Percentiles rank a stretch among this genome's conserved stretches.
These are phyloP conservation scores for Dioscorea cayenensis DNA, from an alignment of 116 monocot species.

Conservation along the genomic window DNA sequence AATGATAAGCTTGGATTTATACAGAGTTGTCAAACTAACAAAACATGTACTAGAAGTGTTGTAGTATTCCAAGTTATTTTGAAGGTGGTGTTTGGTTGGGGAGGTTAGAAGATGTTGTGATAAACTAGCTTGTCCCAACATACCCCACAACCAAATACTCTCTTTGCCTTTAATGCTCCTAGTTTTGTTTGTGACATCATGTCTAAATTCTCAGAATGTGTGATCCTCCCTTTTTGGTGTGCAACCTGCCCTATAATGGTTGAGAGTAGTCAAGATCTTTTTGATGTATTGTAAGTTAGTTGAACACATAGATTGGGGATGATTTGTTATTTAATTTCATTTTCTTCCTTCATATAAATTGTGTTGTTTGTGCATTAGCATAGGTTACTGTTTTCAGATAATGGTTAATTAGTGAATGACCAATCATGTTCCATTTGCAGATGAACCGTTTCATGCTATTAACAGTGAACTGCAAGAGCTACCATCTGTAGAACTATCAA, in stretches of 20 bases:
- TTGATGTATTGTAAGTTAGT: background rate
- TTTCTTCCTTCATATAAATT: background rate
- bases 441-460: slow-evolving; percentile 56
- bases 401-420: background rate
- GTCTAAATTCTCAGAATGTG: no score
- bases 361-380: background rate
- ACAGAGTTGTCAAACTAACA: slow-evolving; percentile 31
- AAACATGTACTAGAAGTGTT: slow-evolving; percentile 47
- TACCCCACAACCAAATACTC: no score
- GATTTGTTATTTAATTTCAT: background rate
- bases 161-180: no score
- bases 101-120: no score
- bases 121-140: no score
- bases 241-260: no score
- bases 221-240: no score
- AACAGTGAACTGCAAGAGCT: slow-evolving; percentile 54
- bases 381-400: background rate
- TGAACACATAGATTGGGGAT: background rate
- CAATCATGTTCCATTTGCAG: slow-evolving; percentile 23
- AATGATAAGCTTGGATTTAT: slow-evolving; percentile 42
- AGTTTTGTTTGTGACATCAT: no score
- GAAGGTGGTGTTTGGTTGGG: no score
- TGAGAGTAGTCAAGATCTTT: no score
- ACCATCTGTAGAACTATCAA: slow-evolving; percentile 63
- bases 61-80: slow-evolving; percentile 8